phyloP scores from a whole-genome alignment of 1,139 yeast species.

The Yamadazyma taylorii region DNA sequence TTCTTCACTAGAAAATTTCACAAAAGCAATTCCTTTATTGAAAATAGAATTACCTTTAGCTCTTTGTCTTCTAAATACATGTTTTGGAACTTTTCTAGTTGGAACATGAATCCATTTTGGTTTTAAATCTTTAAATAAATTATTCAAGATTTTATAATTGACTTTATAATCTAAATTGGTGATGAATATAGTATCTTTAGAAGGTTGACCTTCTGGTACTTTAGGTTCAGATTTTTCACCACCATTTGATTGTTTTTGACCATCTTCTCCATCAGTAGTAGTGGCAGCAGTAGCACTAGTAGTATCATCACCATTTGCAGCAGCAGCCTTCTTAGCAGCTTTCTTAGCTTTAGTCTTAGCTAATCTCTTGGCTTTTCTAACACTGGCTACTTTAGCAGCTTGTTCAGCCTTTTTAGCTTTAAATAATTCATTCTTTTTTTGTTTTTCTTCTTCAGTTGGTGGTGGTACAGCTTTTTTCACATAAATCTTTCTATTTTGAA shows the following conservation, averaged over 20 bases:
- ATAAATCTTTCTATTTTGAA: conserved; percentile 48
- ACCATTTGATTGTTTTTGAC: neutral
- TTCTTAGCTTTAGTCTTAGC: conserved; percentile 17
- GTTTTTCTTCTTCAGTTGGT: conserved; percentile 49
- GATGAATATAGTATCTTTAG: conserved; percentile 55
- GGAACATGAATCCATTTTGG: conserved; percentile 63
- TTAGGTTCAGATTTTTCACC: conserved; percentile 18
- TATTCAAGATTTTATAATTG: conserved; percentile 43
- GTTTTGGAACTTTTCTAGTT: conserved; percentile 42
- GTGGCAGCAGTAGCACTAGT: no score
- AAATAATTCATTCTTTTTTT: conserved; percentile 37
- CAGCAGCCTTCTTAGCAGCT: conserved; percentile 12
- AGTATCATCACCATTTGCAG: conserved; percentile 9
- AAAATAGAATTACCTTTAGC: conserved; percentile 42
- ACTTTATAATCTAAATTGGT: conserved; percentile 56
- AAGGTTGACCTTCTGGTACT: conserved; percentile 54
- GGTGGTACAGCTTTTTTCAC: conserved; percentile 55
- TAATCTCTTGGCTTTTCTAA: conserved; percentile 17
- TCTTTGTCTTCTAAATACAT: conserved; percentile 38
- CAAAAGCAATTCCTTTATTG: conserved; percentile 66
- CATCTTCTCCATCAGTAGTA: conserved; percentile 4
- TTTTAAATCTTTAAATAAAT: conserved; percentile 45
- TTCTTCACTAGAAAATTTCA: conserved; percentile 50
- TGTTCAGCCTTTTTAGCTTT: conserved; percentile 33
- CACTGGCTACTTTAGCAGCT: conserved; percentile 22